These are phyloP conservation scores for Albugo candida DNA, from an alignment of 352 stramenopile species.

Conservation along the genomic window DNA sequence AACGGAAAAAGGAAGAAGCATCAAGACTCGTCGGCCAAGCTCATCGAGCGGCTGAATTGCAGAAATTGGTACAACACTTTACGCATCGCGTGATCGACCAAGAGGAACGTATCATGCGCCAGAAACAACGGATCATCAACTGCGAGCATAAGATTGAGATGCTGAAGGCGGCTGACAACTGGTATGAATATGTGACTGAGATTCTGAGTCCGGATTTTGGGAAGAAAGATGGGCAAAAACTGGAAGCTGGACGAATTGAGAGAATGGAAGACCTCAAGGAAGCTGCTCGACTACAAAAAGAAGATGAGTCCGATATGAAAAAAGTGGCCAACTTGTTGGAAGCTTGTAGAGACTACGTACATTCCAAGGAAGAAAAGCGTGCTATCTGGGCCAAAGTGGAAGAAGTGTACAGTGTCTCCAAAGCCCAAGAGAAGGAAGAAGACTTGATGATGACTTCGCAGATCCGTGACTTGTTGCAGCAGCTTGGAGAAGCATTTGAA, in stretches of 20 bases:
- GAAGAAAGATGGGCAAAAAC: slow-evolving; percentile 73
- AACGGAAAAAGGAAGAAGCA: slow-evolving; percentile 73
- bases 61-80: slow-evolving; percentile 79
- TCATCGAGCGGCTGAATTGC: slow-evolving; percentile 56
- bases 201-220: slow-evolving; percentile 21
- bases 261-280: slow-evolving; percentile 60
- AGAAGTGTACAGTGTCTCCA: slow-evolving; percentile 63
- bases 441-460: slow-evolving; percentile 85
- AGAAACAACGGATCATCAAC: slow-evolving; percentile 80
- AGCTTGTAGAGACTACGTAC: slow-evolving; percentile 31
- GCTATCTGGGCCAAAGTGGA: slow-evolving; percentile 70
- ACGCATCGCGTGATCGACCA: slow-evolving; percentile 79
- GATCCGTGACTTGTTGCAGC: slow-evolving; percentile 68
- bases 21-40: slow-evolving; percentile 72
- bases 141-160: slow-evolving; percentile 81
- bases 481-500: slow-evolving; percentile 73
- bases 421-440: slow-evolving; percentile 77
- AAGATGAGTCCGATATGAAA: slow-evolving; percentile 65
- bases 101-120: slow-evolving; percentile 77
- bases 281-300: slow-evolving; percentile 60
- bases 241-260: slow-evolving; percentile 42
- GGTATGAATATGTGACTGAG: slow-evolving; percentile 73
- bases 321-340: slow-evolving; percentile 38
- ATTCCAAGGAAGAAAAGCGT: slow-evolving; percentile 72
- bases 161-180: slow-evolving; percentile 80